Conservation (phyloP, 371 early-diverging fungal genomes). For the Mortierella sp. region DNA sequence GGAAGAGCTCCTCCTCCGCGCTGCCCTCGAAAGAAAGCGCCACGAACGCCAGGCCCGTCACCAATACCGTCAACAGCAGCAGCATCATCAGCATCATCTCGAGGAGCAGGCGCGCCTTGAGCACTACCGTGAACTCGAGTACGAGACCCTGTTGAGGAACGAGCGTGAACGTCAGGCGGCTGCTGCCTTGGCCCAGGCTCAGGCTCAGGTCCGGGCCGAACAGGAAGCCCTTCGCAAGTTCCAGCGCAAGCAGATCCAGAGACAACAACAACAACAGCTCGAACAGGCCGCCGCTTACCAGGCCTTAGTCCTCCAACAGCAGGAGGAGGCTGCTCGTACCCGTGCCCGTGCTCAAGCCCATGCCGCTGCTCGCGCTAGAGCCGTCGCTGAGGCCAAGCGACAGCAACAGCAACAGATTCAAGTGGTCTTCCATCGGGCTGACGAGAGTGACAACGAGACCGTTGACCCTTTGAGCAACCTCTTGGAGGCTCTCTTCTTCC, state of each 20-base stretch:
- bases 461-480: slow-evolving; percentile 25
- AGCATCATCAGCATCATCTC: slow-evolving; percentile 11
- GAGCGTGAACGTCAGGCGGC: slow-evolving; percentile 21
- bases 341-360: slow-evolving; percentile 8
- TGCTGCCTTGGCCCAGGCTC: slow-evolving; percentile 12
- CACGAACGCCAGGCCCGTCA: slow-evolving; percentile 34
- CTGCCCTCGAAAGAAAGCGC: slow-evolving; percentile 49
- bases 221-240: slow-evolving; percentile 38
- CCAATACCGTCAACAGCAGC: slow-evolving; percentile 27
- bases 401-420: neutral
- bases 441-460: neutral
- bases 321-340: slow-evolving; percentile 8
- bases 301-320: slow-evolving; percentile 13
- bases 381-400: neutral
- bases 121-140: slow-evolving; percentile 20
- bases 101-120: slow-evolving; percentile 9
- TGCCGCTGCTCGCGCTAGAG: slow-evolving; percentile 2
- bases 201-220: slow-evolving; percentile 23
- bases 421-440: neutral
- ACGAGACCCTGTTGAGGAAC: slow-evolving; percentile 17
- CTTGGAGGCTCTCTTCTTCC: slow-evolving; percentile 39
- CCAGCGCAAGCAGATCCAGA: slow-evolving; percentile 15
- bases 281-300: slow-evolving; percentile 17
- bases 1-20: slow-evolving; percentile 45
- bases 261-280: slow-evolving; percentile 19